These are phyloP conservation scores for Artemisia annua DNA, from an alignment of 129 eudicot genomes.

Conservation along the genomic window DNA sequence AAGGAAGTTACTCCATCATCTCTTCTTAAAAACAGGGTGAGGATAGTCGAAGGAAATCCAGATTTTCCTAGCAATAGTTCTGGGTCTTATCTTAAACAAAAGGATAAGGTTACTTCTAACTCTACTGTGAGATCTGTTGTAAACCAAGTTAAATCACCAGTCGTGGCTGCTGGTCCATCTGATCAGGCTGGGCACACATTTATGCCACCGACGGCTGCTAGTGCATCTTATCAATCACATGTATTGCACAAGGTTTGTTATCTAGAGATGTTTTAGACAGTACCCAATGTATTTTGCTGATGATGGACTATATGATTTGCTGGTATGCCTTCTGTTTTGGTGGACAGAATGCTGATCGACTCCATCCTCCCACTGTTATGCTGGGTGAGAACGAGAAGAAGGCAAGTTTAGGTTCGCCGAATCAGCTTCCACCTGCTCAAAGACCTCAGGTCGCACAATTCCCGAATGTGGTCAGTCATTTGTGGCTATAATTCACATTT, in stretches of 20 bases:
- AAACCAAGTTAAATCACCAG: constrained; percentile 47
- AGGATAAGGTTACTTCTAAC: too few relatives aligned
- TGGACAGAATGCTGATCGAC: constrained; percentile 43
- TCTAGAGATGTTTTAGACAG: constrained; percentile 1
- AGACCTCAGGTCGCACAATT: constrained; percentile 37
- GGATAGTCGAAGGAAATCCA: too few relatives aligned
- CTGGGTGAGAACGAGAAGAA: constrained; percentile 47
- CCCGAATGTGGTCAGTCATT: constrained; percentile 27
- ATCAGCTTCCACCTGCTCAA: constrained; percentile 51
- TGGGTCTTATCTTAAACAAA: too few relatives aligned
- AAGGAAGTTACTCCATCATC: too few relatives aligned
- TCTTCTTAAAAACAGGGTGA: too few relatives aligned
- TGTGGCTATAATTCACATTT: neutral
- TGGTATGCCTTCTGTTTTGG: constrained; percentile 3
- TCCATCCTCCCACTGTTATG: constrained; percentile 36
- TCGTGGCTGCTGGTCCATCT: constrained; percentile 36
- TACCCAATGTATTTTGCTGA: neutral
- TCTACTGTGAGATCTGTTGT: constrained; percentile 32
- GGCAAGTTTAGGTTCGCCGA: constrained; percentile 43
- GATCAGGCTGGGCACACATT: too few relatives aligned
- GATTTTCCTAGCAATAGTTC: too few relatives aligned
- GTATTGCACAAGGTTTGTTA: constrained; percentile 46
- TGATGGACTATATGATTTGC: neutral
- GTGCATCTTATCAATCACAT: constrained; percentile 19
- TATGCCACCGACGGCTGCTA: too few relatives aligned